Base-by-base conservation (phyloP, 2,329 filamentous ascomycete genomes). In the Phyllosticta citriasiana region DNA sequence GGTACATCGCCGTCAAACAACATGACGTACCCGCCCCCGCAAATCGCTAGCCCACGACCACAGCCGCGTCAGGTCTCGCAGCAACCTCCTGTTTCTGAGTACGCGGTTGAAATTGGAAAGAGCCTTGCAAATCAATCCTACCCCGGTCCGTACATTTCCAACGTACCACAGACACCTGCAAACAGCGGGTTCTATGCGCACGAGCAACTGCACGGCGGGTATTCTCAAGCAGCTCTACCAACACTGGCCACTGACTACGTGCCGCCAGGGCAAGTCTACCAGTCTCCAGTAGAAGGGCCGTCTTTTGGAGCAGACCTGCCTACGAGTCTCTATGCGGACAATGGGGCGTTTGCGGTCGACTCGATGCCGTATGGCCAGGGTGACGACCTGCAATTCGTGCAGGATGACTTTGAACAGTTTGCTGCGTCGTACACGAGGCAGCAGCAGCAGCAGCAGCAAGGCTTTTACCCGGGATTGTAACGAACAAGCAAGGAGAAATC, bases 1-100 rank as follows among this genome's bases (percentile, higher is more conserved):
- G 53, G 50, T 3, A 56, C 26, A 30, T 14, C 55, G 19, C 9
- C 66, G 24, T 64, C 72, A 14, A 67, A 62, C 56, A 65, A 63
- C 5, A 74, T 74, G 70, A 73, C 72, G 1, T 75, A 74, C 59
- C 73, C 72, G 22, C 73, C 72, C 53, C 71, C 72, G 33, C 72
- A 75, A 25, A 25, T 62, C n/a, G 25, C 40, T 12, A 27, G 52
- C 9, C 22, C 16, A 7, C n/a, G 16, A 12, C 26, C 33, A 50
- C 57, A 59, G 3, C 57, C 35, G 14, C 24, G 14, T 24, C 53
- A 62, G 40, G 8, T 27, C 30, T 22, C 47, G n/a, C 60, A 57
- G 53, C 57, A 59, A 52, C 14, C 33, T 51, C 58, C 26, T 35
- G 57, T 52, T 16, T 12, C 40, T 10, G 22, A 65, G 16, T 71